A percentile compares a stretch with the other conserved stretches of the same genome.
Evolutionary conservation across 257 asterid genomes (phyloP).

Genomic region (Ajuga chamaepitys): DNA sequence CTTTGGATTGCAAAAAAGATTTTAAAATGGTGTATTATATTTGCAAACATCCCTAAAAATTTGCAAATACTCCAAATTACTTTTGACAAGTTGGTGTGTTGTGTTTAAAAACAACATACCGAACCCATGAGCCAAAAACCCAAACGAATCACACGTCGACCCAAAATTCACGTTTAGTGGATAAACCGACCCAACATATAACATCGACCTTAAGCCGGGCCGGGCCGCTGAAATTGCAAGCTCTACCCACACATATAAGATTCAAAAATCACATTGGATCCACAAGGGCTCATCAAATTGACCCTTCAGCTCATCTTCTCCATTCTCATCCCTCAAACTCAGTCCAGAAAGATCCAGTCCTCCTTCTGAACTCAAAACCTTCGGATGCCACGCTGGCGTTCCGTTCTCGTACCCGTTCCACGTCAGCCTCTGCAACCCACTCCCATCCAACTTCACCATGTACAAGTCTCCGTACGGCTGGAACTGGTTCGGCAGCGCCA

Average conservation of each 20-base stretch:
- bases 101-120: too few relatives aligned
- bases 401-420: slow-evolving; percentile 80
- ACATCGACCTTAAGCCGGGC: too few relatives aligned
- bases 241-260: not conserved
- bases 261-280: slow-evolving; percentile 44
- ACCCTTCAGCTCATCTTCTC: slow-evolving; percentile 45
- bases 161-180: too few relatives aligned
- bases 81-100: too few relatives aligned
- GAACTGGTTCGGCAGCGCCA: slow-evolving; percentile 68
- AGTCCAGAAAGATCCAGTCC: slow-evolving; percentile 1
- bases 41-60: too few relatives aligned
- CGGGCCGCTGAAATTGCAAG: too few relatives aligned
- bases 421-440: slow-evolving; percentile 62
- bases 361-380: not conserved
- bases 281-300: slow-evolving; percentile 58
- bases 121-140: too few relatives aligned
- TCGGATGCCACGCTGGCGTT: slow-evolving; percentile 69
- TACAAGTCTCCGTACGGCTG: slow-evolving; percentile 85
- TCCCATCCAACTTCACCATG: slow-evolving; percentile 65
- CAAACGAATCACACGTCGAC: too few relatives aligned
- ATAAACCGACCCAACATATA: too few relatives aligned
- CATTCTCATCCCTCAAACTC: slow-evolving; percentile 17
- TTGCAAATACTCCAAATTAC: too few relatives aligned
- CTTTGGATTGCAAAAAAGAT: too few relatives aligned
- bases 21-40: too few relatives aligned